phyloP scores from a whole-genome alignment of 352 stramenopile species.

The Phytophthora niederhauseri region DNA sequence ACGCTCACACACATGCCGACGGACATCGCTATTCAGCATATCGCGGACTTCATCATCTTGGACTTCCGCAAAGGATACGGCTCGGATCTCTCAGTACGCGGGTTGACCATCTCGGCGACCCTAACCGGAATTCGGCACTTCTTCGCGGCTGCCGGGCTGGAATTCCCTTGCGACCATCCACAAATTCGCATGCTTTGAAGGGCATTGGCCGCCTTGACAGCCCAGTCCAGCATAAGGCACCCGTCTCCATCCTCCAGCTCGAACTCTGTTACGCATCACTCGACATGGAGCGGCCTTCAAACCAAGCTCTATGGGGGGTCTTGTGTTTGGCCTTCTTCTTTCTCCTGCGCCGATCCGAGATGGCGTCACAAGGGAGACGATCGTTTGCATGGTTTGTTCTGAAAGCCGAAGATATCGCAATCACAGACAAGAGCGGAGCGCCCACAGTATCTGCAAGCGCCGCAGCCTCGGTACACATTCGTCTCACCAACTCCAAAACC shows the following conservation, averaged over 20 bases:
- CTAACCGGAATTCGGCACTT: slow-evolving; percentile 4
- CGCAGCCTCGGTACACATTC: slow-evolving; percentile 1
- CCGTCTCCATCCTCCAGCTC: background rate
- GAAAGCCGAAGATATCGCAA: slow-evolving; percentile 2
- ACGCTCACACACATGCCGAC: background rate
- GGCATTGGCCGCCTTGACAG: slow-evolving; percentile 5
- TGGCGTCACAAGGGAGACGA: background rate
- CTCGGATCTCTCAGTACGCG: background rate
- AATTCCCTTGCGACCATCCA: slow-evolving; percentile 5
- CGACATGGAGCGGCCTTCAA: background rate
- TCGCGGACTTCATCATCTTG: slow-evolving; percentile 1
- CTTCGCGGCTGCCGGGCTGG: background rate
- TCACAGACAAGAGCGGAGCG: background rate
- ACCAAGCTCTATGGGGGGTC: slow-evolving; percentile 16
- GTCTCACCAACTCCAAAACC: slow-evolving; percentile 6
- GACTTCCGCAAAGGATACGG: slow-evolving; percentile 1
- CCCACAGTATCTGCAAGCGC: background rate
- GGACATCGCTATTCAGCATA: background rate
- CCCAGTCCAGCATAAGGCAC: slow-evolving; percentile 3
- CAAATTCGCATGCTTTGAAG: slow-evolving; percentile 17
- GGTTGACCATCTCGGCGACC: background rate
- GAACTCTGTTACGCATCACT: slow-evolving; percentile 1
- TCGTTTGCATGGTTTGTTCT: slow-evolving; percentile 6
- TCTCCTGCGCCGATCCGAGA: slow-evolving; percentile 8
- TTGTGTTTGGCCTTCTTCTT: slow-evolving; percentile 24